Percentiles rank a stretch among this genome's conserved stretches.
phyloP scores from a whole-genome alignment of 2,329 filamentous ascomycete species.

The Aspergillus brasiliensis region DNA sequence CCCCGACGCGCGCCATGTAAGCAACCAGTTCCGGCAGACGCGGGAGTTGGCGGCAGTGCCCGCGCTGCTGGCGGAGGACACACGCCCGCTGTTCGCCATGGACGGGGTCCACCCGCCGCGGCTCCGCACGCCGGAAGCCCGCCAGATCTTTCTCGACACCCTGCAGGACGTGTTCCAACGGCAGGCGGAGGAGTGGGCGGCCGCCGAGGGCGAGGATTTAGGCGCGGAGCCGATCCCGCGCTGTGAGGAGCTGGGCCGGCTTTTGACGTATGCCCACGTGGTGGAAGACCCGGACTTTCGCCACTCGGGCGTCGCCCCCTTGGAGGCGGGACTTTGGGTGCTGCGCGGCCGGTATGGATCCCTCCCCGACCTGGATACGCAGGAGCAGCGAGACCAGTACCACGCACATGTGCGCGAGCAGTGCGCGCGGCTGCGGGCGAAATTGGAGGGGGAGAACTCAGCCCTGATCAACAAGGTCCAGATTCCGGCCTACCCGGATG shows the following conservation, averaged over 20 bases:
- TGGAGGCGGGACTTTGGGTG: neutral
- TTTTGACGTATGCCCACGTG: neutral
- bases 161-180: neutral
- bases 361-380: neutral
- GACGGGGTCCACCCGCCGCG: neutral
- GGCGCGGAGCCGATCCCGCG: neutral
- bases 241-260: neutral
- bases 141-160: neutral
- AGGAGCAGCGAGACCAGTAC: neutral
- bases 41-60: neutral
- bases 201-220: neutral
- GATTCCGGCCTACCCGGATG: neutral
- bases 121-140: neutral
- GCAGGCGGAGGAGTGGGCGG: constrained; percentile 1
- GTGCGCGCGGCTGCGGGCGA: neutral
- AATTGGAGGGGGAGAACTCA: neutral
- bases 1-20: too few species aligned
- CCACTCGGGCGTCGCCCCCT: neutral
- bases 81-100: neutral
- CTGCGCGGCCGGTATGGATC: neutral
- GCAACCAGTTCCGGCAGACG: too few species aligned
- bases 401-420: neutral
- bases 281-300: neutral
- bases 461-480: neutral
- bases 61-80: neutral